Percentiles rank a stretch among this genome's conserved stretches.
Conservation (phyloP, 2,329 filamentous ascomycete species). For the Fusarium penzigii region DNA sequence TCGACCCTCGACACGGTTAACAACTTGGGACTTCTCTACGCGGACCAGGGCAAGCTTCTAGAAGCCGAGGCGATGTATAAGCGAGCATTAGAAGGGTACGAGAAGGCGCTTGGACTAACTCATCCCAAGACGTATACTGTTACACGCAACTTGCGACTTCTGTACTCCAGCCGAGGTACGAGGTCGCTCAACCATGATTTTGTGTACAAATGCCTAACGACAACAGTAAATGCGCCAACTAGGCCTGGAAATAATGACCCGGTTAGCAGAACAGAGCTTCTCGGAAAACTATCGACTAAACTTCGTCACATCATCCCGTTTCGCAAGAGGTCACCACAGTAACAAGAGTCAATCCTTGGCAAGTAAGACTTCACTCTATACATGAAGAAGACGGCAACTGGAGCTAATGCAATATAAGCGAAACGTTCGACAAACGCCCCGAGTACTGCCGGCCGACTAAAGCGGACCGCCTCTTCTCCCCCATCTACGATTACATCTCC, state of each 20-base stretch:
- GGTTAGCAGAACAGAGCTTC: background rate
- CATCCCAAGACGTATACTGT: background rate
- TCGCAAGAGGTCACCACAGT: background rate
- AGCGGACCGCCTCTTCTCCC: conserved; percentile 3
- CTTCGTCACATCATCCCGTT: background rate
- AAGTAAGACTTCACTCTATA: background rate
- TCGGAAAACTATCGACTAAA: background rate
- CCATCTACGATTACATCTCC: background rate
- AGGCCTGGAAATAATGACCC: background rate
- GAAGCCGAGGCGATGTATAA: background rate
- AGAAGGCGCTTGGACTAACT: background rate
- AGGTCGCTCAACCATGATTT: background rate
- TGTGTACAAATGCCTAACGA: background rate
- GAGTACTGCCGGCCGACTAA: background rate
- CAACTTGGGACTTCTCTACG: background rate
- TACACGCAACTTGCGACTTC: conserved; percentile 1
- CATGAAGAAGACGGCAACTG: too few species aligned
- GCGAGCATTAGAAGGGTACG: background rate
- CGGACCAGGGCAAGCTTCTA: background rate
- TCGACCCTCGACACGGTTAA: background rate
- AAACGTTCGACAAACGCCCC: fast-evolving
- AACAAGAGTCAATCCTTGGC: background rate
- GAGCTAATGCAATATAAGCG: too few species aligned
- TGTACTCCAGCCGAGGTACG: background rate
- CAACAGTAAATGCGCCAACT: background rate